Conservation (phyloP, 2,329 filamentous ascomycete genomes). For the Teratosphaeria gauchensis region DNA sequence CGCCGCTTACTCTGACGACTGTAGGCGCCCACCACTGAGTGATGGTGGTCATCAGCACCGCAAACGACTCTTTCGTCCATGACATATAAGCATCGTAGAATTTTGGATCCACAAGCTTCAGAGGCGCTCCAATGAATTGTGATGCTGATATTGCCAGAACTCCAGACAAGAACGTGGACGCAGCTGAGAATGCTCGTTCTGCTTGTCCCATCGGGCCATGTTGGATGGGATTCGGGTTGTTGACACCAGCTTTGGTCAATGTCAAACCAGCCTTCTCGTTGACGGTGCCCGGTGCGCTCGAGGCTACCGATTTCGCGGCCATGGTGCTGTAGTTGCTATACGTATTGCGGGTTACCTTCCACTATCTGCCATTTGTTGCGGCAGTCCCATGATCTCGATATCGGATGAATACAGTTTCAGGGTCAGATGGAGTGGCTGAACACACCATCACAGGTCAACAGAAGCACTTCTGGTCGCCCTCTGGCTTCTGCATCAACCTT, state of each 20-base stretch:
- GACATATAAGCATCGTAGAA: slow-evolving; percentile 82
- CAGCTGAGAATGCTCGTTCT: slow-evolving; percentile 40
- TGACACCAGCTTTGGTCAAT: slow-evolving; percentile 31
- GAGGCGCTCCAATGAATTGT: slow-evolving; percentile 64
- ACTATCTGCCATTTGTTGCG: neutral
- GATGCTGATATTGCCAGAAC: slow-evolving; percentile 50
- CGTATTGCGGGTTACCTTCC: neutral
- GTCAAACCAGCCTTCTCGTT: slow-evolving; percentile 29
- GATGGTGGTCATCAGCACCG: slow-evolving; percentile 65
- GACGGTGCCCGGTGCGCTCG: neutral
- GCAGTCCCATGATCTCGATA: neutral
- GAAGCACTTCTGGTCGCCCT: neutral
- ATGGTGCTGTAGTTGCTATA: neutral
- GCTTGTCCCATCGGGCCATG: slow-evolving; percentile 41
- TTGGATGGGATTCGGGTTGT: slow-evolving; percentile 29
- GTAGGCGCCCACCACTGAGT: slow-evolving; percentile 86
- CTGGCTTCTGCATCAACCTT: neutral
- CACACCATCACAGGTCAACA: no score
- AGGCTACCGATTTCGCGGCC: neutral
- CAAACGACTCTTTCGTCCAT: slow-evolving; percentile 76
- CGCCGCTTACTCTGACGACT: slow-evolving; percentile 70
- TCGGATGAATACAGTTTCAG: neutral
- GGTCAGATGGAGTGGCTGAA: neutral
- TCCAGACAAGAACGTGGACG: slow-evolving; percentile 42
- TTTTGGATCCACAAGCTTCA: slow-evolving; percentile 67